Percentiles rank a stretch among this genome's conserved stretches.
Conservation (phyloP, 768 basidiomycete genomes). For the Steccherinum ochraceum region DNA sequence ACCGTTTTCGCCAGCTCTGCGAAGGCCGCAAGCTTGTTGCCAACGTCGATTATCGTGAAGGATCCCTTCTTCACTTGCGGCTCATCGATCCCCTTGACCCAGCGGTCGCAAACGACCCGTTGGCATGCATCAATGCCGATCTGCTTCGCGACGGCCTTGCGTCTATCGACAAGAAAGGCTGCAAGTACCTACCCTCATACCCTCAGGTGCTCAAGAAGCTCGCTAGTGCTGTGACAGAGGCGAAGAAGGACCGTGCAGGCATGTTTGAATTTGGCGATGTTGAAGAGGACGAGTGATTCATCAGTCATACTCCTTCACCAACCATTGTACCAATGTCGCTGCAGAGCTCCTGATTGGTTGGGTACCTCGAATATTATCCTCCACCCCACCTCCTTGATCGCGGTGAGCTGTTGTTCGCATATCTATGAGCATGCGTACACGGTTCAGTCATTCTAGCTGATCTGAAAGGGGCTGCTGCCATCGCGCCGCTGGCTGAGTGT, state of each 20-base stretch:
- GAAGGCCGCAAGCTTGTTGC: slow-evolving; percentile 96
- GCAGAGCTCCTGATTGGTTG: no score
- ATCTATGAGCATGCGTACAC: no score
- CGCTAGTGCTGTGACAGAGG: slow-evolving; percentile 50
- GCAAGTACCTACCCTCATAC: slow-evolving; percentile 67
- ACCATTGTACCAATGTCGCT: no score
- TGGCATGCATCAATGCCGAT: slow-evolving; percentile 83
- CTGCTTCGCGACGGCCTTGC: slow-evolving; percentile 86
- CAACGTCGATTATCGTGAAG: slow-evolving; percentile 88
- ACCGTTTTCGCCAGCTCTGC: slow-evolving; percentile 78
- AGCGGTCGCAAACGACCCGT: slow-evolving; percentile 55
- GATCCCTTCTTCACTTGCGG: slow-evolving; percentile 71
- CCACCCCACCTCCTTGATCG: no score
- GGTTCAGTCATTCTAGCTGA: no score
- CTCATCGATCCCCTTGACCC: slow-evolving; percentile 87
- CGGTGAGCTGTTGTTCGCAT: no score
- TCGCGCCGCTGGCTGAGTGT: no score
- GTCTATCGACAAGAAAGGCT: slow-evolving; percentile 68
- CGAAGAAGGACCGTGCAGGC: slow-evolving; percentile 70
- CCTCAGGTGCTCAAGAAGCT: slow-evolving; percentile 62
- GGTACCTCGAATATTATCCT: no score
- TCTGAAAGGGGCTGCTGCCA: no score
- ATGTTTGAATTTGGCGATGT: slow-evolving; percentile 93
- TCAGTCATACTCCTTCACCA: no score
- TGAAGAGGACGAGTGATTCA: slow-evolving; percentile 68